Evolutionary conservation across 2,329 filamentous ascomycete genomes (phyloP), one percentile per base, ranked within the genome.

Genomic region (Fusarium dimerum): DNA sequence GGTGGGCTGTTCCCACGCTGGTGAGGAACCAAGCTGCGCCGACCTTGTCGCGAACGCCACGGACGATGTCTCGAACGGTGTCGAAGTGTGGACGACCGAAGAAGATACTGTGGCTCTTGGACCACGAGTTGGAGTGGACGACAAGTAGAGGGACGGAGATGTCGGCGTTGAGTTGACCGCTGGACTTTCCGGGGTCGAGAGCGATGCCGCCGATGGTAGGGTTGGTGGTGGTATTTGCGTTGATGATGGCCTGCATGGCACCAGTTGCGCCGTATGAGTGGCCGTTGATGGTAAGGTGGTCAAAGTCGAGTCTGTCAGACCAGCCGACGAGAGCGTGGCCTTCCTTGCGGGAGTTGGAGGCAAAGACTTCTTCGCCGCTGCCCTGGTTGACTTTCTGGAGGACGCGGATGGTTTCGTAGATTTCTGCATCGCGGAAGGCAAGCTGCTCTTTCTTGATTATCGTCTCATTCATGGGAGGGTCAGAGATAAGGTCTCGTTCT

Each of bases 201-300:
- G 83, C 76, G 54, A 89, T 79, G 17, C 76, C 85, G 3, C 80
- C 84, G 1, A 77, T 74, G 55, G 85, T 78, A 0, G 50, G 64
- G 60, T 53, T 73, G 51, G 43, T 56, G 5, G 56, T 58, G 3
- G 55, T 56, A 39, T 64, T 59, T 20, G 63, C 78, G 36, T 71
- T 73, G 47, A 79, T 79, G n/a, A 87, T 73, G 3, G 81, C 78
- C 52, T 85, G 83, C 17, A 88, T 72, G 0, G 82, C 84, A 3
- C 82, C 78, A 0, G 86, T 88, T 2, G 84, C 85, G 45, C 86
- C 86, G 69, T 85, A 87, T 0, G 83, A 86, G 65, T 88, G 85
- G 0, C 85, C 85, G 4, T 74, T 80, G 9, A 88, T 74, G 43
- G 82, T 76, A 59, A 86, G 76, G 36, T 78, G 75, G 30, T 77